Conservation (phyloP, 2,329 filamentous ascomycete species). For the Penicillium decumbens region DNA sequence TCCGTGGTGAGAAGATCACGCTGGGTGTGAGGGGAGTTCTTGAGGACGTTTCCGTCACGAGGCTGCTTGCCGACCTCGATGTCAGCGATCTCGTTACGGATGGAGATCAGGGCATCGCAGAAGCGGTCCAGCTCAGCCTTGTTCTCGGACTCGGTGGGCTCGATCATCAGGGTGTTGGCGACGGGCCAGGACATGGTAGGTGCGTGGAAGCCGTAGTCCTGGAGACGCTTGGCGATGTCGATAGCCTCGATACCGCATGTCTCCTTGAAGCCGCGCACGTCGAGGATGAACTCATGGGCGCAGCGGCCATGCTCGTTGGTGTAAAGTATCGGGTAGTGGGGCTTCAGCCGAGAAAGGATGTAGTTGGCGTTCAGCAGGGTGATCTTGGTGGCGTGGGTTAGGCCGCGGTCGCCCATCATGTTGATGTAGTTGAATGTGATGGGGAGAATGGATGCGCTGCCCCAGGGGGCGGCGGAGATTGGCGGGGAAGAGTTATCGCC, state of each 20-base stretch:
- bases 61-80: conserved; percentile 76
- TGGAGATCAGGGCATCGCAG: conserved; percentile 81
- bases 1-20: conserved; percentile 69
- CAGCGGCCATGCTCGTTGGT: conserved; percentile 83
- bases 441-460: conserved; percentile 84
- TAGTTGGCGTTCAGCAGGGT: conserved; percentile 97
- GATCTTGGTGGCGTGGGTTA: conserved; percentile 85
- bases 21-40: conserved; percentile 82
- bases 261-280: conserved; percentile 78
- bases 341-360: conserved; percentile 78
- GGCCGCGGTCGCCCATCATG: conserved; percentile 79
- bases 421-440: conserved; percentile 95
- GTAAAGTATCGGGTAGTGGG: conserved; percentile 88
- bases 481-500: conserved; percentile 53
- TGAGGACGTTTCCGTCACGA: conserved; percentile 74
- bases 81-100: conserved; percentile 76
- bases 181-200: conserved; percentile 98
- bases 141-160: conserved; percentile 90
- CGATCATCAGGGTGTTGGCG: conserved; percentile 93
- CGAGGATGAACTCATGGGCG: conserved; percentile 95
- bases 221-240: conserved; percentile 91
- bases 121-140: conserved; percentile 92
- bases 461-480: conserved; percentile 77
- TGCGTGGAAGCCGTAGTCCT: conserved; percentile 96
- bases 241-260: conserved; percentile 81